Base-by-base conservation (phyloP, 345 rosid species). In the Pugionium cornutum region DNA sequence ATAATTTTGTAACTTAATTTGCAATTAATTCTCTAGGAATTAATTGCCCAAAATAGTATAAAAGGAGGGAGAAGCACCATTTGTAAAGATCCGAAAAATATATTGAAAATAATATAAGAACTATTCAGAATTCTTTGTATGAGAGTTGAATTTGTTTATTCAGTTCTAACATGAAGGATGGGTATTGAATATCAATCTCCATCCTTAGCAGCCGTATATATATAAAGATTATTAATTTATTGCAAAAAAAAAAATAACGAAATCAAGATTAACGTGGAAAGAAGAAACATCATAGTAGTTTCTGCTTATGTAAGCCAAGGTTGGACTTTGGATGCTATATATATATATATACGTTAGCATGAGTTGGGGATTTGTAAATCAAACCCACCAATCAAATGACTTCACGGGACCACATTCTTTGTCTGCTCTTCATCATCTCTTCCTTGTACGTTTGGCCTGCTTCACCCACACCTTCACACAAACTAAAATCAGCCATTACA, bases 321-420 rank as follows among this genome's bases (percentile, higher is more conserved):
- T 26, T 30, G 0, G 29, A 53, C 6, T 35, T 62, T 18, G 35
- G 5, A 26, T 66, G 44, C 2, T 49, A 50, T 30, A 45, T 61
- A 45, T 49, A 50, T 30, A 45, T 61, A 45, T 34, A 30, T 30
- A 2, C 0, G 28, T 46, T 46, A 56, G 52, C 50, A 49, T 4
- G 9, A 71, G 52, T 46, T 48, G 6, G 2, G 11, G 4, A 43
- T 62, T 32, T 37, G 7, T 2, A 55, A 55, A 9, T 47, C 27
- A 64, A 50, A 64, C 32, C 41, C 34, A 56, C n/a, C 53, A 49
- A 49, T 48, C 8, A 41, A 4, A 72, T 72, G 72, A 62, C 72
- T 52, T 66, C 62, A 2, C 4, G 3, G 3, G 47, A 48, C 53
- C 66, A 65, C 6, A 57, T 7, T 28, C 26, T 48, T 31, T 6